Conservation (phyloP, 352 stramenopile species). For the Globisporangium barbulae region DNA sequence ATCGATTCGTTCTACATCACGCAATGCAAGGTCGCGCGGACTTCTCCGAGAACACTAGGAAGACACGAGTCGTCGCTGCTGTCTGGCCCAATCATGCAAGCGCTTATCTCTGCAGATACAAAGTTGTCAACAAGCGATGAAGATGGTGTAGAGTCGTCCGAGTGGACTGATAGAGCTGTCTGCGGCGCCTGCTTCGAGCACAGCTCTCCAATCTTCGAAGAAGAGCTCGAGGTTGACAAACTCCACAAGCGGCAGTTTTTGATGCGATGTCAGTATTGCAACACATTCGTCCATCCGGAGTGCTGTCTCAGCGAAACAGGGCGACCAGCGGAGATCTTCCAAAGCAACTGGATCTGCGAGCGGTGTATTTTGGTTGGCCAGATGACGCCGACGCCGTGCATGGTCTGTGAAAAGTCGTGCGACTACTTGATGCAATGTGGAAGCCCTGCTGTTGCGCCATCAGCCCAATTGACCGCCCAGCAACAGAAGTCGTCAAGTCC, state of each 20-base stretch:
- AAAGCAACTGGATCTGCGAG: conserved; percentile 87
- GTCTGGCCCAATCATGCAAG: conserved; percentile 50
- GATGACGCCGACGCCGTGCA: conserved; percentile 37
- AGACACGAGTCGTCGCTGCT: conserved; percentile 36
- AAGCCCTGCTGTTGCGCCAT: conserved; percentile 9
- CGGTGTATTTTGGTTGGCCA: conserved; percentile 54
- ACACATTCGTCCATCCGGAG: conserved; percentile 75
- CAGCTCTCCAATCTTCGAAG: conserved; percentile 41
- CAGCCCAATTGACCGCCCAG: neutral
- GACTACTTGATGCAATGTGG: conserved; percentile 84
- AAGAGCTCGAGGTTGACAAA: conserved; percentile 42
- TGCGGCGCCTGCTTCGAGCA: conserved; percentile 82
- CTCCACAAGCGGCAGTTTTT: conserved; percentile 77
- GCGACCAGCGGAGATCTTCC: conserved; percentile 46
- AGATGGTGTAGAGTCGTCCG: conserved; percentile 17
- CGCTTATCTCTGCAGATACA: conserved; percentile 37
- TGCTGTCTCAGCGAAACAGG: conserved; percentile 77
- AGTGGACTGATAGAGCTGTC: conserved; percentile 69
- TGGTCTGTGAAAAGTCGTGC: conserved; percentile 59
- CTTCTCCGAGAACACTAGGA: conserved; percentile 1
- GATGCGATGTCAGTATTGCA: conserved; percentile 85
- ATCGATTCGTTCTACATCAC: conserved; percentile 72
- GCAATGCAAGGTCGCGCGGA: conserved; percentile 45
- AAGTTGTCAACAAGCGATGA: conserved; percentile 21
- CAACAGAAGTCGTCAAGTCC: conserved; percentile 10